These are phyloP conservation scores for Suhomyces xylopsoci DNA, from an alignment of 805 yeast species.

Conservation along the genomic window DNA sequence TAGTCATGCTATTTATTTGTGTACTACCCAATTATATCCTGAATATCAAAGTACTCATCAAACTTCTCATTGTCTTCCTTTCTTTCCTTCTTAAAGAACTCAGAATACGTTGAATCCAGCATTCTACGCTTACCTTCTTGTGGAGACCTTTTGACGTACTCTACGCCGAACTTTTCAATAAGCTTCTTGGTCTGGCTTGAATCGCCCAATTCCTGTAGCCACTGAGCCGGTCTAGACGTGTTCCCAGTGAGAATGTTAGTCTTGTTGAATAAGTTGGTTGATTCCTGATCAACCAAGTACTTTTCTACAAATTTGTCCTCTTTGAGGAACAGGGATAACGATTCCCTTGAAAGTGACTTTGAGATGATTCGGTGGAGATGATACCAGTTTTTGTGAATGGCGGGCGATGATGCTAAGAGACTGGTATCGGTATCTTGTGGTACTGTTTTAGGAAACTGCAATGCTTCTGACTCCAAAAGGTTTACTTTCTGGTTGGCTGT, in stretches of 20 bases:
- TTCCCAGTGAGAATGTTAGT: conserved; percentile 24
- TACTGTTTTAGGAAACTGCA: conserved; percentile 15
- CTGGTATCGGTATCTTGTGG: conserved; percentile 9
- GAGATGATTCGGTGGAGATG: conserved; percentile 23
- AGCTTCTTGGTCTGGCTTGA: conserved; percentile 17
- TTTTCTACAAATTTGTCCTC: conserved; percentile 25
- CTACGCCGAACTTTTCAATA: conserved; percentile 18
- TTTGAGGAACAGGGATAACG: conserved; percentile 18
- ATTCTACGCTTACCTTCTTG: conserved; percentile 13
- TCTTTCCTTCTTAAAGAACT: conserved; percentile 3
- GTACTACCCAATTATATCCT: conserved; percentile 8
- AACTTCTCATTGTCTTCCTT: conserved; percentile 3
- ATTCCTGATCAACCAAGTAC: conserved; percentile 13
- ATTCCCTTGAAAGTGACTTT: conserved; percentile 17
- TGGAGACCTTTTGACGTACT: conserved; percentile 18
- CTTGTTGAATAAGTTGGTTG: conserved; percentile 32
- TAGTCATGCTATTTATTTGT: too few species aligned
- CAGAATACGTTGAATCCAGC: conserved; percentile 3
- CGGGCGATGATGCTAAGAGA: conserved; percentile 31
- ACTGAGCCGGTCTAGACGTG: conserved; percentile 9
- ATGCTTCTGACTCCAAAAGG: conserved; percentile 13
- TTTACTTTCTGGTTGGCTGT: conserved; percentile 15
- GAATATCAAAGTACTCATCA: conserved; percentile 13
- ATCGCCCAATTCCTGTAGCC: conserved; percentile 16
- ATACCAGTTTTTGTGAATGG: conserved; percentile 22